These are phyloP conservation scores for Tilletia indica DNA, from an alignment of 1,284 basidiomycete species.

Conservation along the genomic window DNA sequence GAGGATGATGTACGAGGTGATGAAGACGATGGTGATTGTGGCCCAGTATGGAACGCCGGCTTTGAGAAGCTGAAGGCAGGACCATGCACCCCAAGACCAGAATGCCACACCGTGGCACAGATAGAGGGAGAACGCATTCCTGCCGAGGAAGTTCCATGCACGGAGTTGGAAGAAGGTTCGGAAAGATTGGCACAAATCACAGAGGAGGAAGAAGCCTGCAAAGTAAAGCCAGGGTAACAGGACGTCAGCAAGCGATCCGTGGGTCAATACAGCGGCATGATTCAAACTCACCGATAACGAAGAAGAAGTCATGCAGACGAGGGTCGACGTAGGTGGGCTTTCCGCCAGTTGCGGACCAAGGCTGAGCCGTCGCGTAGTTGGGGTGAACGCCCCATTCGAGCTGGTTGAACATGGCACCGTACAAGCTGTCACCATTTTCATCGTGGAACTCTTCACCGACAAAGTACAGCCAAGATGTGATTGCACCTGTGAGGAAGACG, in stretches of 20 bases:
- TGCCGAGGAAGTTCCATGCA: constrained; percentile 43
- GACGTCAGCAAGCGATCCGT: not conserved
- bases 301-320: constrained; percentile 23
- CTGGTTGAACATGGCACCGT: constrained; percentile 27
- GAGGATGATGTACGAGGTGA: constrained; percentile 37
- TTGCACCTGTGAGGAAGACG: constrained; percentile 38
- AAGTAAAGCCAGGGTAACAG: not conserved
- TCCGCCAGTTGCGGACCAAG: constrained; percentile 27
- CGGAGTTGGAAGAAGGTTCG: constrained; percentile 42
- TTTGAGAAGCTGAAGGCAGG: constrained; percentile 35
- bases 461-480: constrained; percentile 32
- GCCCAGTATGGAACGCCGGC: constrained; percentile 43
- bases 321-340: constrained; percentile 31
- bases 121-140: constrained; percentile 42
- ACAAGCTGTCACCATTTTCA: constrained; percentile 22
- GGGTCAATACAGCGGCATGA: not conserved
- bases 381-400: constrained; percentile 38
- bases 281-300: constrained; percentile 30
- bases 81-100: constrained; percentile 47
- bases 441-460: constrained; percentile 23
- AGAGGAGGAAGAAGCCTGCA: constrained; percentile 37
- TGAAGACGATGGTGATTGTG: constrained; percentile 39
- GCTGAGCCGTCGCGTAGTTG: constrained; percentile 30
- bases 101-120: constrained; percentile 46
- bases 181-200: constrained; percentile 38